Percentiles rank a stretch among this genome's conserved stretches.
Evolutionary conservation across 352 stramenopile species (phyloP).

Genomic region (Elongisporangium undulatum): DNA sequence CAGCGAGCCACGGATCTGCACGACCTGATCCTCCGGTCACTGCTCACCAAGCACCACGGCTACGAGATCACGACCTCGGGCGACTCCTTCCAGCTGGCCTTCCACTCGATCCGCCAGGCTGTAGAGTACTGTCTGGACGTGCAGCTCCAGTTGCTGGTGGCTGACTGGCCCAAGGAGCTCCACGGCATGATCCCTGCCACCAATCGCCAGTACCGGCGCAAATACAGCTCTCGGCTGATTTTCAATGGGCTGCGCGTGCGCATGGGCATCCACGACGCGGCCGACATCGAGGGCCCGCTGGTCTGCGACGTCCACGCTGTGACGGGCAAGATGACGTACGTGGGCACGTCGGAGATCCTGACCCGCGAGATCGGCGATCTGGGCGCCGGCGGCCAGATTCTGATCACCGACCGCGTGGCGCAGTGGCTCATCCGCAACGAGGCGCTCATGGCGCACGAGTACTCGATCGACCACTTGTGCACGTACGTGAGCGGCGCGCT

Average conservation of each 20-base stretch:
- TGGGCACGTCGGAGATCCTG: slow-evolving; percentile 40
- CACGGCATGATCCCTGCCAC: slow-evolving; percentile 20
- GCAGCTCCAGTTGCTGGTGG: slow-evolving; percentile 19
- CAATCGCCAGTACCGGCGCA: slow-evolving; percentile 24
- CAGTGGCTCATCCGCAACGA: slow-evolving; percentile 46
- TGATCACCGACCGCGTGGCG: slow-evolving; percentile 43
- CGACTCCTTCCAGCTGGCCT: slow-evolving; percentile 45
- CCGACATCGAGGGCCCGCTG: slow-evolving; percentile 31
- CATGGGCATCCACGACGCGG: slow-evolving; percentile 57
- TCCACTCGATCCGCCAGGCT: slow-evolving; percentile 31
- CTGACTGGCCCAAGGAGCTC: slow-evolving; percentile 29
- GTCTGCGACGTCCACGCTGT: slow-evolving; percentile 44
- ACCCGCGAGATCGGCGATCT: slow-evolving; percentile 50
- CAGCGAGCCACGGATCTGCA: slow-evolving; percentile 43
- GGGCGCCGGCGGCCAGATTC: slow-evolving; percentile 47
- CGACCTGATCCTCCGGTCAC: slow-evolving; percentile 44
- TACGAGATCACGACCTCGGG: slow-evolving; percentile 49
- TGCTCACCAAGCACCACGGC: slow-evolving; percentile 31
- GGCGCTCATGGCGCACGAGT: slow-evolving; percentile 37
- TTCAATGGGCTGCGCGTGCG: slow-evolving; percentile 50
- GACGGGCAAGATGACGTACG: slow-evolving; percentile 60
- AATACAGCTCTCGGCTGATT: slow-evolving; percentile 25
- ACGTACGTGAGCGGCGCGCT: slow-evolving; percentile 39
- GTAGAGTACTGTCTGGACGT: slow-evolving; percentile 29
- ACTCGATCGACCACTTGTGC: slow-evolving; percentile 31